These are phyloP conservation scores for Kwoniella heveanensis DNA, from an alignment of 768 basidiomycete species.

Conservation along the genomic window DNA sequence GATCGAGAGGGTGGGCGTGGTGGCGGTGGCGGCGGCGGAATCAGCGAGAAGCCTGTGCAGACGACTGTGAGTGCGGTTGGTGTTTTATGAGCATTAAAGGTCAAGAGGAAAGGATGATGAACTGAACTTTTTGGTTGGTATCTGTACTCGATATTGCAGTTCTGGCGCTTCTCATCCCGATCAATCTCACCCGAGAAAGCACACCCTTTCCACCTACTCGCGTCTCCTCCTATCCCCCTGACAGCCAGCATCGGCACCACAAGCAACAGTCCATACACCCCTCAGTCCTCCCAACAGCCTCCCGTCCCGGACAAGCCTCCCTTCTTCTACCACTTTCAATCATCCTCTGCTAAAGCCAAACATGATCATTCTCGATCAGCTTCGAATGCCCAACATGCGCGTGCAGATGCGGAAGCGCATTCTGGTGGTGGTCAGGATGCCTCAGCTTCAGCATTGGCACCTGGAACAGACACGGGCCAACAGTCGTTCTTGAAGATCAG, in stretches of 20 bases:
- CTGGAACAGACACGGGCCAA: neutral
- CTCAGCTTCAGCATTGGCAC: too few relatives aligned
- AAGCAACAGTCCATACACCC: neutral
- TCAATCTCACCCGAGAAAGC: neutral
- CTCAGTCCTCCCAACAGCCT: neutral
- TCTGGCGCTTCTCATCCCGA: conserved; percentile 15
- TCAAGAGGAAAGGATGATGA: too few relatives aligned
- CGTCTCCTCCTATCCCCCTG: conserved; percentile 1
- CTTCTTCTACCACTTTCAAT: neutral
- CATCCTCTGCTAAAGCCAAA: neutral
- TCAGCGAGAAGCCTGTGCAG: conserved; percentile 2
- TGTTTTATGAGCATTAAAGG: too few relatives aligned
- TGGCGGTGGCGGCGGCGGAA: neutral
- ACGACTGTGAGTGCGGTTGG: conserved; percentile 15
- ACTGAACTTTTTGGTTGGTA: too few relatives aligned
- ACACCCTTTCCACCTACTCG: conserved; percentile 11
- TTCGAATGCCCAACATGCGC: neutral
- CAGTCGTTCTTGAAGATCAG: conserved; percentile 1
- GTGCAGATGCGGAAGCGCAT: neutral
- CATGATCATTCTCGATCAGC: neutral
- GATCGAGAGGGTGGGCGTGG: neutral
- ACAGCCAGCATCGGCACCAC: neutral
- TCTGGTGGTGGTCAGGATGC: too few relatives aligned
- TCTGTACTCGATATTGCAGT: too few relatives aligned
- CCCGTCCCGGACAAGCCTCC: neutral